Conservation (phyloP, 1,139 yeast genomes). For the Chernovozyma sophiae-reginae region DNA sequence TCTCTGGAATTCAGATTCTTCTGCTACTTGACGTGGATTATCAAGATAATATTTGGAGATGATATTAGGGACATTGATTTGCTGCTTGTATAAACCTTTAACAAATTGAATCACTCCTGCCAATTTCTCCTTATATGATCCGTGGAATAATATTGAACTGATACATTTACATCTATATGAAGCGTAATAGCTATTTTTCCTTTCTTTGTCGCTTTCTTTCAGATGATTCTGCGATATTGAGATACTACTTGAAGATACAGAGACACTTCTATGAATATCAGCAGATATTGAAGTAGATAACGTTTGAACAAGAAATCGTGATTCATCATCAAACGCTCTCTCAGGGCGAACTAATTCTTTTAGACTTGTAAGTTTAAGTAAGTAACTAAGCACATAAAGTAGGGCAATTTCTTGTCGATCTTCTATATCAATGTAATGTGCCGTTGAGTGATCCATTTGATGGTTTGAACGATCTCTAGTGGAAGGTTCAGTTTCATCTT, state of each 20-base stretch:
- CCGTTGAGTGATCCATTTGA: neutral
- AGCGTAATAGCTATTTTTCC: constrained; percentile 7
- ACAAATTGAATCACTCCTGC: constrained; percentile 21
- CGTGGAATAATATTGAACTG: constrained; percentile 24
- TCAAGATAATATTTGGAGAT: constrained; percentile 6
- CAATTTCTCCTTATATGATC: constrained; percentile 33
- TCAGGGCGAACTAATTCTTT: constrained; percentile 19
- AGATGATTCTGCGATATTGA: constrained; percentile 11
- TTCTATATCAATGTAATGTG: neutral
- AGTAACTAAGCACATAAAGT: constrained; percentile 25
- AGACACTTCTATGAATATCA: constrained; percentile 19
- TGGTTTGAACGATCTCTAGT: neutral
- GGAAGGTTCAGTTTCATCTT: constrained; percentile 2
- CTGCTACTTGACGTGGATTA: constrained; percentile 5
- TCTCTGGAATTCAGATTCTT: constrained; percentile 12
- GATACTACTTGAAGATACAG: constrained; percentile 15
- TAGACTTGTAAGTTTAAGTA: constrained; percentile 19
- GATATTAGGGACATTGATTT: constrained; percentile 9
- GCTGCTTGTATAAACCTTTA: constrained; percentile 11
- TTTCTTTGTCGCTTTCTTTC: constrained; percentile 9
- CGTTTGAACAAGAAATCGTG: constrained; percentile 18
- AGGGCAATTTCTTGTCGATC: constrained; percentile 35
- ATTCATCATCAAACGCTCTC: constrained; percentile 16
- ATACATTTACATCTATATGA: constrained; percentile 15
- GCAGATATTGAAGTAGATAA: constrained; percentile 20